Conservation (phyloP, 805 yeast species). For the Metschnikowia proteae region DNA sequence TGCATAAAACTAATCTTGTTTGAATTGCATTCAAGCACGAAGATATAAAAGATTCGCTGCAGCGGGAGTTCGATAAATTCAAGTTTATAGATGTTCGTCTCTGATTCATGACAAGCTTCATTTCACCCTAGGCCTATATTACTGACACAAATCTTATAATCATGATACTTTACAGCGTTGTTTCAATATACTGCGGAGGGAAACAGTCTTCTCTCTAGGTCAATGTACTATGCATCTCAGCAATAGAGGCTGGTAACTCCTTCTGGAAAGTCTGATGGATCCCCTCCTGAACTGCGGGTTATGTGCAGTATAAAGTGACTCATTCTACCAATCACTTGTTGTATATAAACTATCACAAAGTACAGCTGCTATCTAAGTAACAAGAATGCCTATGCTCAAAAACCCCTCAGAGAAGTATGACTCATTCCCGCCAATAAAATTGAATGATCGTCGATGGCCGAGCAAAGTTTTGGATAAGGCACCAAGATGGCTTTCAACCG, state of each 20-base stretch:
- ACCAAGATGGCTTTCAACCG: constrained; percentile 83
- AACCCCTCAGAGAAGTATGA: constrained; percentile 65
- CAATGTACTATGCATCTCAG: no score
- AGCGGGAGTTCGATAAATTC: neutral
- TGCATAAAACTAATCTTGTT: neutral
- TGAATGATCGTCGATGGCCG: constrained; percentile 74
- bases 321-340: neutral
- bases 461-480: constrained; percentile 51
- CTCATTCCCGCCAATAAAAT: constrained; percentile 50
- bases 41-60: neutral
- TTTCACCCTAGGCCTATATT: neutral
- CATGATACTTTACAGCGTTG: no score
- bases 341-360: neutral
- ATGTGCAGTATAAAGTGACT: constrained; percentile 1
- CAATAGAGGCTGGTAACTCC: no score
- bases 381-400: constrained; percentile 31
- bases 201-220: no score
- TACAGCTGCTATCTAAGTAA: neutral
- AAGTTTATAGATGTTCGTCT: neutral
- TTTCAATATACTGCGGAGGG: no score
- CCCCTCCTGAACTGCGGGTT: neutral
- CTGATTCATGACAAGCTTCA: neutral
- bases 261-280: no score
- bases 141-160: no score
- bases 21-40: neutral